These are phyloP conservation scores for Hypoxylon sp. DNA, from an alignment of 2,329 filamentous ascomycete genomes.

Conservation along the genomic window DNA sequence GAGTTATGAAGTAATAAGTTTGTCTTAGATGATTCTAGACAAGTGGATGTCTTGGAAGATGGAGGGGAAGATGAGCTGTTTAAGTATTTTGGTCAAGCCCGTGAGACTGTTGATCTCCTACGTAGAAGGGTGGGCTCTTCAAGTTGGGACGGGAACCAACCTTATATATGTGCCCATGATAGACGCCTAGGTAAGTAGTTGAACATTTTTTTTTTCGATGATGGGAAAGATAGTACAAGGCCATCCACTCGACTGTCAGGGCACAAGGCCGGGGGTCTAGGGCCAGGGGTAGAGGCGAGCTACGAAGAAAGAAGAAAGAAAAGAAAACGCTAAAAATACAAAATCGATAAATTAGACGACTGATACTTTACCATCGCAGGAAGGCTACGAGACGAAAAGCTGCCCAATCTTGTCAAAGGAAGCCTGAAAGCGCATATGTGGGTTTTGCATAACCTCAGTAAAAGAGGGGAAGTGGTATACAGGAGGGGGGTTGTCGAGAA, in stretches of 20 bases:
- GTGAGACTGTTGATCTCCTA: slow-evolving; percentile 42
- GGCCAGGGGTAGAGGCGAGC: slow-evolving; percentile 39
- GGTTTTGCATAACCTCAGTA: slow-evolving; percentile 35
- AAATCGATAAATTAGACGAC: slow-evolving; percentile 34
- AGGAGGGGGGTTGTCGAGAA: slow-evolving; percentile 10
- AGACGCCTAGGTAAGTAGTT: slow-evolving; percentile 33
- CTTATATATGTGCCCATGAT: slow-evolving; percentile 44
- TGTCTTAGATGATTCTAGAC: slow-evolving; percentile 12
- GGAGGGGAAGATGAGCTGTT: slow-evolving; percentile 29
- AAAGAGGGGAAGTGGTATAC: slow-evolving; percentile 27
- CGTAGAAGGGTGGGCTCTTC: slow-evolving; percentile 31
- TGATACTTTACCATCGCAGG: slow-evolving; percentile 34
- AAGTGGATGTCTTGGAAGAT: slow-evolving; percentile 29
- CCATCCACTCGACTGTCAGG: slow-evolving; percentile 39
- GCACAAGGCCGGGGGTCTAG: slow-evolving; percentile 27
- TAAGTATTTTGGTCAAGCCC: slow-evolving; percentile 33
- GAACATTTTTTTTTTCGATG: slow-evolving; percentile 37
- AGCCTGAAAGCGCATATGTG: slow-evolving; percentile 30
- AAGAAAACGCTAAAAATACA: slow-evolving; percentile 31
- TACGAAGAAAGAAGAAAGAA: slow-evolving; percentile 28
- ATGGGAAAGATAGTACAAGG: slow-evolving; percentile 40
- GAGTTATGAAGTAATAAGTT: slow-evolving; percentile 8
- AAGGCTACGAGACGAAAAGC: slow-evolving; percentile 23
- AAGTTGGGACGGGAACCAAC: slow-evolving; percentile 43
- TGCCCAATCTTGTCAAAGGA: slow-evolving; percentile 41